Evolutionary conservation across 345 rosid species (phyloP), one percentile per base, ranked within the genome.

Genomic region (Gossypium bickii): DNA sequence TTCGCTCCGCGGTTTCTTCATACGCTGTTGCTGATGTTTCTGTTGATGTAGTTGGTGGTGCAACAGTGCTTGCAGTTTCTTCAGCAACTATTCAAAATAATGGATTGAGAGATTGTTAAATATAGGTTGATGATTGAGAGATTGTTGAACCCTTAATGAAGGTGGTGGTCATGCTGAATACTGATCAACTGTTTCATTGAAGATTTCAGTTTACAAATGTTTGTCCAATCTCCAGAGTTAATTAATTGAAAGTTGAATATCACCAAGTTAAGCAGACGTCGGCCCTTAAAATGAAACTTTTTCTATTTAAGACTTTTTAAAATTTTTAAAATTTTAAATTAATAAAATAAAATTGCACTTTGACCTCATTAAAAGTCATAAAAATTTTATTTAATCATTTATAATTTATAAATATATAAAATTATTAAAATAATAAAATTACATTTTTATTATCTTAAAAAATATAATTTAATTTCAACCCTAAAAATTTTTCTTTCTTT

Each of bases 1-100:
- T 83, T 13, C 78, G 82, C 80, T 87, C 93, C 6, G 82, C 85
- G n/a, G 73, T 45, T 68, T 82, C 90, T 55, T 78, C 88, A 20
- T 15, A 1, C 10, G 70, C 83, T 1, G 73, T n/a, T 25, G 75
- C 74, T 12, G 72, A 2, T 5, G 73, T 5, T 18, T 70, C 77
- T 12, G 66, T 6, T 13, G 73, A 9, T 7, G 69, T 20, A 2
- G 80, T 27, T 10, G 74, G 17, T 10, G 80, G 69, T 6, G 79
- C 67, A 18, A 65, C 52, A 4, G 49, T 60, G 20, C 43, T 74
- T 20, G 83, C 58, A 18, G 58, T 44, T 29, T 85, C 86, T 80
- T 80, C 88, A 48, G 25, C 45, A 10, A 78, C 78, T 80, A 77
- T 34, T 15, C 52, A 75, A 4, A 25, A 38, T 25, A 62, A 12